Conservation (phyloP, 441 rosid genomes). For the Croton setiger region DNA sequence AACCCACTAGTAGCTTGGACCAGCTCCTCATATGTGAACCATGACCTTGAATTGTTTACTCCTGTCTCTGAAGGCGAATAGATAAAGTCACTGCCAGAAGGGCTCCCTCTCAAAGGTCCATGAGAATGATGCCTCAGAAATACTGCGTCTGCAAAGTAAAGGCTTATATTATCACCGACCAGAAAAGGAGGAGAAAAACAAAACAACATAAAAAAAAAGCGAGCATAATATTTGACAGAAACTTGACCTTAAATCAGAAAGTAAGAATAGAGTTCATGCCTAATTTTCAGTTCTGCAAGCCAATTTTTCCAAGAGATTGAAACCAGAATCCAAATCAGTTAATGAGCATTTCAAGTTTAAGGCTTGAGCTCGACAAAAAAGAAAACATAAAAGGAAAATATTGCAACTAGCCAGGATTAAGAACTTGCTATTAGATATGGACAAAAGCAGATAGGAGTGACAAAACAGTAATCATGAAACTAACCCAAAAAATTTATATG, state of each 20-base stretch:
- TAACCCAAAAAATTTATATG: neutral
- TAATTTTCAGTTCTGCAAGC: neutral
- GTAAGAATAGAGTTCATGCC: neutral
- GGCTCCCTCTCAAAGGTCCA: slow-evolving; percentile 34
- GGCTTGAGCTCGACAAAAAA: neutral
- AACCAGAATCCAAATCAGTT: neutral
- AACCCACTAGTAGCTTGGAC: slow-evolving; percentile 66
- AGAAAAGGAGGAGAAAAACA: neutral
- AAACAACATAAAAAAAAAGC: neutral
- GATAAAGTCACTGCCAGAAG: slow-evolving; percentile 38
- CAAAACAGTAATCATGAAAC: neutral
- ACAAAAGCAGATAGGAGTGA: neutral
- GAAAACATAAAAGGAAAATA: neutral
- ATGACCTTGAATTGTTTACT: slow-evolving; percentile 54
- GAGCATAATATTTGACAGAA: neutral
- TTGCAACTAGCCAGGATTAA: neutral
- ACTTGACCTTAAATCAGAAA: neutral
- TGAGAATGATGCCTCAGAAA: slow-evolving; percentile 43
- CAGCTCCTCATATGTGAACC: slow-evolving; percentile 81
- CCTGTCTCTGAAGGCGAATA: slow-evolving; percentile 51
- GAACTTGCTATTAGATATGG: neutral
- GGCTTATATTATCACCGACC: slow-evolving; percentile 4
- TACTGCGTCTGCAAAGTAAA: slow-evolving; percentile 37
- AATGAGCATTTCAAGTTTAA: neutral
- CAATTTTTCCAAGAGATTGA: neutral